A percentile compares a stretch with the other conserved stretches of the same genome.
Evolutionary conservation across 345 rosid species (phyloP).

Genomic region (Linum lewisii): DNA sequence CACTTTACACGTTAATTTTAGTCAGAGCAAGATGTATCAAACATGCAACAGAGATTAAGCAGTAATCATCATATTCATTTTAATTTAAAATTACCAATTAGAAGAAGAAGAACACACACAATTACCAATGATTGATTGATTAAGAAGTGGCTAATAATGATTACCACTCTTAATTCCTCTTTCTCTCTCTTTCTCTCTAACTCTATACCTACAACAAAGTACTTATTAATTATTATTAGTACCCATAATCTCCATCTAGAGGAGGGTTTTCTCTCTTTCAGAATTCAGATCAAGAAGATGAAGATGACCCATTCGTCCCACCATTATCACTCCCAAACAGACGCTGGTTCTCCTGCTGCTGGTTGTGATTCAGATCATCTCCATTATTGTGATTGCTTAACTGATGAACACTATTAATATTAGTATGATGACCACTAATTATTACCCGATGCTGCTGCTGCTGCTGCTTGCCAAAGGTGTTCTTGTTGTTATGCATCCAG

Average conservation of each 20-base stretch:
- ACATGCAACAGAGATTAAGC: too few relatives aligned
- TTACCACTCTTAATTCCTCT: background rate
- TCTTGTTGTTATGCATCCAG: slow-evolving; percentile 98
- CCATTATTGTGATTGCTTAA: slow-evolving; percentile 2
- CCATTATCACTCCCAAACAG: slow-evolving; percentile 22
- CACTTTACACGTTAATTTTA: too few relatives aligned
- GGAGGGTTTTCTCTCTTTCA: too few relatives aligned
- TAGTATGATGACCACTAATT: background rate
- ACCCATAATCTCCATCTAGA: background rate
- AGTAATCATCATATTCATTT: too few relatives aligned
- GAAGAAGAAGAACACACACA: too few relatives aligned
- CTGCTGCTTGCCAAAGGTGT: slow-evolving; percentile 32
- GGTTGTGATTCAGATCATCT: slow-evolving; percentile 2
- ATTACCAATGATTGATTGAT: too few relatives aligned
- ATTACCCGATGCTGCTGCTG: slow-evolving; percentile 4
- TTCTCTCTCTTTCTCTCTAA: background rate
- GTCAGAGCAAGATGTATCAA: too few relatives aligned
- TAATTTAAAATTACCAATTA: too few relatives aligned
- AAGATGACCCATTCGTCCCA: slow-evolving; percentile 36
- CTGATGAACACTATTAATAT: slow-evolving; percentile 1
- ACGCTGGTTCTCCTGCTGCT: slow-evolving; percentile 17
- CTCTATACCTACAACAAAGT: background rate
- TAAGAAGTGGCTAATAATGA: background rate
- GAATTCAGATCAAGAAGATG: slow-evolving; percentile 34
- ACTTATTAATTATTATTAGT: background rate